Evolutionary conservation across 106 monocot genomes (phyloP), one percentile per base, ranked within the genome.

Genomic region (Posidonia australis): DNA sequence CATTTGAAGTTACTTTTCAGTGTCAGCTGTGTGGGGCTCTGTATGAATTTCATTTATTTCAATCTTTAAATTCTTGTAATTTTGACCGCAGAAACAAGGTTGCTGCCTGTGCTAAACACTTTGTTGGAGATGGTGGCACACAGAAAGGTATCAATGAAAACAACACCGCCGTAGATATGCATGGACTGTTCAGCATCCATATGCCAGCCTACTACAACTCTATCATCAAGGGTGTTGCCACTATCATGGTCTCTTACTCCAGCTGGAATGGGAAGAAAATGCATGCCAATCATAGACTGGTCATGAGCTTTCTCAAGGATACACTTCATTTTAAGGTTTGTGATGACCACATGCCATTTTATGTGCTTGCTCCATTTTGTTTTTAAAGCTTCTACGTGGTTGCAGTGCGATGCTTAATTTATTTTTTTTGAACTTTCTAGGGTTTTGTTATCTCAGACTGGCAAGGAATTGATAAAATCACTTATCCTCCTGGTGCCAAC

Each of bases 391-490:
- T 36, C 7, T 36, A 7, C 36, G 7, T 36, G 36, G 5, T 7
- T 36, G 36, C 36, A 36, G 7, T 36, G 36, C n/a, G 36, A 36
- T 36, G 36, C 36, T 36, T 7, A 36, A 7, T 36, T 36, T 36
- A n/a, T n/a, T 19, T 0, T 42, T 47, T 45, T 13, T 13, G 26
- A 25, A 64, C 14, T 67, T 61, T 65, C 30, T 80, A 92, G 92
- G 92, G 92, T 5, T 79, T 87, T 66, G 81, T 83, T 1, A 88
- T 92, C 70, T 92, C 92, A 31, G 92, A 92, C 74, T 88, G 84
- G 87, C 66, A 87, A 54, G 92, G 84, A 21, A 84, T 92, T 51
- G 92, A 92, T 46, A 84, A 78, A 62, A 88, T 92, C 57, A 92
- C 87, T 18, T 31, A 26, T 22, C 87, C 92, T 18, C 49, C 87